Percentiles rank a stretch among this genome's conserved stretches.
phyloP scores from a whole-genome alignment of 768 basidiomycete genomes.

The Suillus ampliporus region DNA sequence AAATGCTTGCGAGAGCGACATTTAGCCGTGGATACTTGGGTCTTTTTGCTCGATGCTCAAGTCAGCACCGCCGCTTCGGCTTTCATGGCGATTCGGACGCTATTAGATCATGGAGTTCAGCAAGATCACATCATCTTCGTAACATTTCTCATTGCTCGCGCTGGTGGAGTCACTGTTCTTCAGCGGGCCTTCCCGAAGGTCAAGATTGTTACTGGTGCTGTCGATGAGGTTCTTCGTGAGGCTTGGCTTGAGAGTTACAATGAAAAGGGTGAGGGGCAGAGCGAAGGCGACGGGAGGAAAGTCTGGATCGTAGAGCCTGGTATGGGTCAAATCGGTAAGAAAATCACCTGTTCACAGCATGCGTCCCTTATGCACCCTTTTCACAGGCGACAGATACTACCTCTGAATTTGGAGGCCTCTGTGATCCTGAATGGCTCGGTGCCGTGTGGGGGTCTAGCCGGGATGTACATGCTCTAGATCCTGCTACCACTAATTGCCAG shows the following conservation, averaged over 20 bases:
- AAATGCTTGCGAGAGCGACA: constrained; percentile 67
- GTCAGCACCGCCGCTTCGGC: constrained; percentile 93
- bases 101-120: constrained; percentile 90
- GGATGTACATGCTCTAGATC: constrained; percentile 1
- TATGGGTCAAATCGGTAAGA: constrained; percentile 84
- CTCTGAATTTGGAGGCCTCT: constrained; percentile 9
- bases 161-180: constrained; percentile 78
- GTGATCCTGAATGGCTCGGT: background rate
- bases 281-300: constrained; percentile 59
- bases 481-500: background rate
- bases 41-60: constrained; percentile 92
- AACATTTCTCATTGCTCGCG: constrained; percentile 85
- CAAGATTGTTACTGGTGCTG: constrained; percentile 83
- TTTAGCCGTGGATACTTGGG: constrained; percentile 72
- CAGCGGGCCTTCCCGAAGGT: constrained; percentile 84
- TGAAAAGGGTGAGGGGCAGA: constrained; percentile 47
- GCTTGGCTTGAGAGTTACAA: constrained; percentile 68
- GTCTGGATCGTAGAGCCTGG: constrained; percentile 88
- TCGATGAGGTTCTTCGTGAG: constrained; percentile 80
- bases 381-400: constrained; percentile 10
- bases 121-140: constrained; percentile 89
- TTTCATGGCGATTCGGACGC: constrained; percentile 93
- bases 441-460: background rate
- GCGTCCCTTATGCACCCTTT: background rate
- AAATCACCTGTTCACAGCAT: background rate